Conservation (phyloP, 352 stramenopile genomes). For the Aphanomyces astaci region DNA sequence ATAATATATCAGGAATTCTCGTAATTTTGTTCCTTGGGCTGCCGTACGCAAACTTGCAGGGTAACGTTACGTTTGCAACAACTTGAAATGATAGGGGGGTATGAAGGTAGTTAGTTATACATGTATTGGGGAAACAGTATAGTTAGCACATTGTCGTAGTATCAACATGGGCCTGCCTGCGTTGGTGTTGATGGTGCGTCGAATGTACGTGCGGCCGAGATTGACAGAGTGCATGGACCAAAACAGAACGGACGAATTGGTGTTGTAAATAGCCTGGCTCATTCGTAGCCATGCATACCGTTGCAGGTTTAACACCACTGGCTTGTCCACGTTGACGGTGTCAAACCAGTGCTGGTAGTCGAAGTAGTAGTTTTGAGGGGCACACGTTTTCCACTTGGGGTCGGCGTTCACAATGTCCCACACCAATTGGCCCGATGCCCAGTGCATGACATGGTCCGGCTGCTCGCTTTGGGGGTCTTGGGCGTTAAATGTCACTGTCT, state of each 20-base stretch:
- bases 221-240: constrained; percentile 11
- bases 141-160: too few relatives aligned
- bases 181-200: not conserved
- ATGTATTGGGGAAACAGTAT: too few relatives aligned
- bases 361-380: constrained; percentile 5
- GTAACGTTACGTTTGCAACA: too few relatives aligned
- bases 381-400: not conserved
- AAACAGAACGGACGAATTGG: not conserved
- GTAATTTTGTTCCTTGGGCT: too few relatives aligned
- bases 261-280: not conserved
- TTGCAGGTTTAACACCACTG: not conserved
- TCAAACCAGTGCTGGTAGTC: constrained; percentile 16
- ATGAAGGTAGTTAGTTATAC: too few relatives aligned
- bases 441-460: constrained; percentile 10
- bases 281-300: not conserved
- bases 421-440: not conserved
- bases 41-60: too few relatives aligned
- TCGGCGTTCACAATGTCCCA: constrained; percentile 1
- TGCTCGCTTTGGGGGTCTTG: not conserved
- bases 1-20: too few relatives aligned
- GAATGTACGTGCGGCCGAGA: constrained; percentile 12
- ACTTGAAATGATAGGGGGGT: too few relatives aligned
- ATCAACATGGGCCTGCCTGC: not conserved
- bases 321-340: not conserved
- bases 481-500: not conserved